phyloP scores from a whole-genome alignment of 1,139 yeast species.

The Pichia terricola region DNA sequence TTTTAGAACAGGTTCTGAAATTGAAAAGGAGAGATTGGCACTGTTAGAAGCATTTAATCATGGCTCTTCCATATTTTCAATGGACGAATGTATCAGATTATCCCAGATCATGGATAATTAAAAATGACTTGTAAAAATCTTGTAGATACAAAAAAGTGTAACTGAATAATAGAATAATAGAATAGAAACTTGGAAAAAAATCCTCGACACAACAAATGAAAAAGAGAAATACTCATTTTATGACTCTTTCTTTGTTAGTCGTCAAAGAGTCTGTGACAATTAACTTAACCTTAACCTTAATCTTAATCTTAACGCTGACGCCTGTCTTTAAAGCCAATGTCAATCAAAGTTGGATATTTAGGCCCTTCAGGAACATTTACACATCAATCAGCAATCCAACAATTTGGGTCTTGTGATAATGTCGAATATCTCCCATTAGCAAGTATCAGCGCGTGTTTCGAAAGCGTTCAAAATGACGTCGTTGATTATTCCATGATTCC shows the following conservation, averaged over 20 bases:
- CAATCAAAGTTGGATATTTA: slow-evolving; percentile 49
- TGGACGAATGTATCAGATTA: slow-evolving; percentile 59
- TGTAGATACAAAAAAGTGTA: too few species aligned
- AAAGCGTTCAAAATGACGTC: slow-evolving; percentile 31
- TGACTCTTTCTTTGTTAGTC: too few species aligned
- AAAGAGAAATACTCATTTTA: too few species aligned
- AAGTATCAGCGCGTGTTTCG: slow-evolving; percentile 58
- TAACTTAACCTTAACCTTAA: too few species aligned
- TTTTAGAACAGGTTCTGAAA: slow-evolving; percentile 32
- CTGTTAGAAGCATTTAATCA: slow-evolving; percentile 58
- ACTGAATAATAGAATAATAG: too few species aligned
- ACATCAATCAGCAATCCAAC: slow-evolving; percentile 80
- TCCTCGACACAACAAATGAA: too few species aligned
- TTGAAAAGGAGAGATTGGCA: slow-evolving; percentile 39
- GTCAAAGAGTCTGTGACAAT: too few species aligned
- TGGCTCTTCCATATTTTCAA: slow-evolving; percentile 55
- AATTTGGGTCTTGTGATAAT: slow-evolving; percentile 29
- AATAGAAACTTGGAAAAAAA: too few species aligned
- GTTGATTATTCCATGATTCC: slow-evolving; percentile 81
- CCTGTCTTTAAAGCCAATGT: not conserved
- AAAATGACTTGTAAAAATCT: not conserved
- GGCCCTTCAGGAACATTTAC: slow-evolving; percentile 93
- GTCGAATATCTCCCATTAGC: slow-evolving; percentile 32
- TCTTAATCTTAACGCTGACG: too few species aligned
- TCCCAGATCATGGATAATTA: slow-evolving; percentile 60